These are phyloP conservation scores for Phyllosticta citrichinensis DNA, from an alignment of 2,329 filamentous ascomycete genomes.

Conservation along the genomic window DNA sequence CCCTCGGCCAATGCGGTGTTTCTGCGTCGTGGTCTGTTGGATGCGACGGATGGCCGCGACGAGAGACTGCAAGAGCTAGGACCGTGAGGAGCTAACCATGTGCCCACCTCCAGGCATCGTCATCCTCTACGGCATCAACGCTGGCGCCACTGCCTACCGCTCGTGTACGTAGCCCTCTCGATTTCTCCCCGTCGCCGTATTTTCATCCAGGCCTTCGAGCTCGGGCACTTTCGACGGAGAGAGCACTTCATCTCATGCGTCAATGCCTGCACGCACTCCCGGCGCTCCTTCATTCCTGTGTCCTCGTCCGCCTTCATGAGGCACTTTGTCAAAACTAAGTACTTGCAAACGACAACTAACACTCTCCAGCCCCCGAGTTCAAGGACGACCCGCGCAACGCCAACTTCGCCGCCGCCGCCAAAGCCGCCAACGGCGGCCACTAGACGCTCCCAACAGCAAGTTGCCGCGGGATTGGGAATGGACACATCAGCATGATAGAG, in stretches of 20 bases:
- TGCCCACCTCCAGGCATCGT: conserved; percentile 54
- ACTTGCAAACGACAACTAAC: too few relatives aligned
- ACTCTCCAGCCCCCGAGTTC: conserved; percentile 70
- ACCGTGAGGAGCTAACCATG: not conserved
- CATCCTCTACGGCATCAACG: conserved; percentile 87
- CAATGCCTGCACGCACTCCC: not conserved
- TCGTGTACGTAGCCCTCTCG: conserved; percentile 52
- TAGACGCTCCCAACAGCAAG: conserved; percentile 1
- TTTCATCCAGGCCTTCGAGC: too few relatives aligned
- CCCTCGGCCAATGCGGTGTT: not conserved
- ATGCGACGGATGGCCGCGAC: not conserved
- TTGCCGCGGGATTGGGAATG: not conserved
- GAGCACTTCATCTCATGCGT: not conserved
- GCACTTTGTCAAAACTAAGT: too few relatives aligned
- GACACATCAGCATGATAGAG: conserved; percentile 4
- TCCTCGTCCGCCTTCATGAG: not conserved
- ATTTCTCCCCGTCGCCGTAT: not conserved
- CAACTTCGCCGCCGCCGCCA: not conserved
- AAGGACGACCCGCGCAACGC: conserved; percentile 94
- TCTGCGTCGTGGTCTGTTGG: not conserved
- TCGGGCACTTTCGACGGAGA: not conserved
- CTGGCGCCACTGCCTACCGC: conserved; percentile 66
- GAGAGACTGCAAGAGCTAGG: conserved; percentile 1
- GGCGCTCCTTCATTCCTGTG: not conserved
- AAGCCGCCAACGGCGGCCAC: conserved; percentile 25